Evolutionary conservation across 331 rosid genomes (phyloP), one percentile per base, ranked within the genome.

Genomic region (Spiraea crenata): DNA sequence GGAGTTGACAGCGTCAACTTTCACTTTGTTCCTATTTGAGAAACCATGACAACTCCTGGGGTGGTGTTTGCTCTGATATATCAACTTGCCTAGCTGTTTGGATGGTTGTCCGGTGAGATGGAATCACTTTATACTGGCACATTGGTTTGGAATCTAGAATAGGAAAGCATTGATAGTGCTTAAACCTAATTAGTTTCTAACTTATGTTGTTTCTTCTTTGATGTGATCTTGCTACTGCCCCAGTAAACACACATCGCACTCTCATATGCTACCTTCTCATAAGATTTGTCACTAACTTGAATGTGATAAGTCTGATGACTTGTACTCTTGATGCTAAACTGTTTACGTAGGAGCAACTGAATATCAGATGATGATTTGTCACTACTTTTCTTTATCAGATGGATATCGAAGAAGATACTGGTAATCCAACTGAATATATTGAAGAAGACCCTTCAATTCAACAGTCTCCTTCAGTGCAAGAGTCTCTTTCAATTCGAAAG

Each of bases 341-440:
- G 63, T 57, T 57, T 57, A 57, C 63, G 17, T 57, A 34, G 63
- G 42, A 56, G 31, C 61, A n/a, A n/a, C n/a, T n/a, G n/a, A n/a
- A n/a, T n/a, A n/a, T n/a, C n/a, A n/a, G n/a, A n/a, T n/a, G n/a
- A n/a, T n/a, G n/a, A n/a, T n/a, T n/a, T n/a, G n/a, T n/a, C n/a
- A n/a, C n/a, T n/a, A n/a, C n/a, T n/a, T n/a, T n/a, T n/a, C n/a
- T n/a, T n/a, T n/a, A n/a, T n/a, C n/a, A n/a, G n/a, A n/a, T n/a
- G n/a, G n/a, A n/a, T n/a, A n/a, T n/a, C n/a, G n/a, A n/a, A n/a
- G n/a, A n/a, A n/a, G n/a, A n/a, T n/a, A n/a, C n/a, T n/a, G n/a
- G n/a, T n/a, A n/a, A n/a, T n/a, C n/a, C n/a, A n/a, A n/a, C n/a
- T n/a, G n/a, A n/a, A n/a, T n/a, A n/a, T n/a, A n/a, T n/a, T n/a